A percentile compares a stretch with the other conserved stretches of the same genome.
phyloP scores from a whole-genome alignment of 2,329 filamentous ascomycete species.

The Massarina eburnea region DNA sequence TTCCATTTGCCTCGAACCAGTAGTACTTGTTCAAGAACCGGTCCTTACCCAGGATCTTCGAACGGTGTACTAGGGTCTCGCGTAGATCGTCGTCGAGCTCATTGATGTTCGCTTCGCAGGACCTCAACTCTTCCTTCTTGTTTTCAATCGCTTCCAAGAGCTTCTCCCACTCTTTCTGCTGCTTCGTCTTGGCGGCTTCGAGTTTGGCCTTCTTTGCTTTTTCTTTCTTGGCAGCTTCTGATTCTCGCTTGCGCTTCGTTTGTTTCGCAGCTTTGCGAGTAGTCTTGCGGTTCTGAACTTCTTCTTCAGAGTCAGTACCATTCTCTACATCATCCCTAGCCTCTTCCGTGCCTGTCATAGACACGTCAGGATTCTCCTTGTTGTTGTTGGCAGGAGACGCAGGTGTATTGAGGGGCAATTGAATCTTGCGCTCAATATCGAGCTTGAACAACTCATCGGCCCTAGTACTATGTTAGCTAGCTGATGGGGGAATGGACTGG shows the following conservation, averaged over 20 bases:
- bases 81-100: slow-evolving; percentile 88
- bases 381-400: slow-evolving; percentile 56
- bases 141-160: slow-evolving; percentile 86
- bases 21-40: slow-evolving; percentile 98
- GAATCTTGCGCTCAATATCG: slow-evolving; percentile 72
- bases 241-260: slow-evolving; percentile 74
- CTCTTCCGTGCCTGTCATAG: slow-evolving; percentile 66
- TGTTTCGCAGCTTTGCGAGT: slow-evolving; percentile 60
- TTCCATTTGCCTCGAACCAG: slow-evolving; percentile 98
- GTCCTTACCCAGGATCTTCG: slow-evolving; percentile 86
- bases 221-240: slow-evolving; percentile 58
- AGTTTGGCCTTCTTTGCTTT: slow-evolving; percentile 66
- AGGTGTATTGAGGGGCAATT: slow-evolving; percentile 72
- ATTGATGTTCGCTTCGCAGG: slow-evolving; percentile 82
- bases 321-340: slow-evolving; percentile 64
- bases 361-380: slow-evolving; percentile 57
- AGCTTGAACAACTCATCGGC: slow-evolving; percentile 70
- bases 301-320: slow-evolving; percentile 64
- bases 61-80: slow-evolving; percentile 90
- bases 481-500: neutral
- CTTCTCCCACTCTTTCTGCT: slow-evolving; percentile 86
- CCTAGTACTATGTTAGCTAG: slow-evolving; percentile 45
- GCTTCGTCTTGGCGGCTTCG: slow-evolving; percentile 64
- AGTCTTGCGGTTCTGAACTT: slow-evolving; percentile 59
- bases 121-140: slow-evolving; percentile 76